Evolutionary conservation across 1,284 basidiomycete species (phyloP).

Genomic region (Trametes polyzona): DNA sequence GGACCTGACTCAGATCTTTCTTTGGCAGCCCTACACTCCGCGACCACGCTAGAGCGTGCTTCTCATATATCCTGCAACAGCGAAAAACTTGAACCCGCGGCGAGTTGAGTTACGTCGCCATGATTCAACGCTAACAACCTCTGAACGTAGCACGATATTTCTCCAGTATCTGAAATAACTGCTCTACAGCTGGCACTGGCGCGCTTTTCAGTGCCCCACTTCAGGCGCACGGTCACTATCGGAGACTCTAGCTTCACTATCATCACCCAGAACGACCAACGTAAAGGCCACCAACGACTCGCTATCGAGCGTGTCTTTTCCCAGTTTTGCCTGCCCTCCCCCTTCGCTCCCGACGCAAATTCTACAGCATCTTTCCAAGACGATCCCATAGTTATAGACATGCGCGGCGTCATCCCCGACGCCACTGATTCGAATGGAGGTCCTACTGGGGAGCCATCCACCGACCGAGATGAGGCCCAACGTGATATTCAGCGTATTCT

Average conservation of each 20-base stretch:
- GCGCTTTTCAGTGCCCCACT: conserved; percentile 43
- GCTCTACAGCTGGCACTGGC: conserved; percentile 56
- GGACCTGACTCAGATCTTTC: too few relatives aligned
- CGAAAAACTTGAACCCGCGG: too few relatives aligned
- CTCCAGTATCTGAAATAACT: neutral
- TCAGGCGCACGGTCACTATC: conserved; percentile 43
- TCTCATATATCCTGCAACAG: too few relatives aligned
- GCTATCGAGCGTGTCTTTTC: neutral
- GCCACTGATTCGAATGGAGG: too few relatives aligned
- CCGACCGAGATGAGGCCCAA: neutral
- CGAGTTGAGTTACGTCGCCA: neutral
- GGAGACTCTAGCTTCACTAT: conserved; percentile 49
- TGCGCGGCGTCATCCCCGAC: neutral
- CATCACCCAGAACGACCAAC: conserved; percentile 73
- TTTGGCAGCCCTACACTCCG: too few relatives aligned
- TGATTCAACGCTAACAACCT: neutral
- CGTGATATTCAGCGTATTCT: neutral
- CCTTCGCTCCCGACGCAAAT: neutral
- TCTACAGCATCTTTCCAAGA: neutral
- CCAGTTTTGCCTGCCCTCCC: neutral
- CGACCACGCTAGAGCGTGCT: too few relatives aligned
- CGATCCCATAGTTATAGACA: neutral
- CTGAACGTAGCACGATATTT: neutral
- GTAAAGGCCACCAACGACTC: conserved; percentile 42
- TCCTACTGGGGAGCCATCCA: too few relatives aligned